phyloP scores from a whole-genome alignment of 805 yeast genomes.

The Suhomyces prunicola region DNA sequence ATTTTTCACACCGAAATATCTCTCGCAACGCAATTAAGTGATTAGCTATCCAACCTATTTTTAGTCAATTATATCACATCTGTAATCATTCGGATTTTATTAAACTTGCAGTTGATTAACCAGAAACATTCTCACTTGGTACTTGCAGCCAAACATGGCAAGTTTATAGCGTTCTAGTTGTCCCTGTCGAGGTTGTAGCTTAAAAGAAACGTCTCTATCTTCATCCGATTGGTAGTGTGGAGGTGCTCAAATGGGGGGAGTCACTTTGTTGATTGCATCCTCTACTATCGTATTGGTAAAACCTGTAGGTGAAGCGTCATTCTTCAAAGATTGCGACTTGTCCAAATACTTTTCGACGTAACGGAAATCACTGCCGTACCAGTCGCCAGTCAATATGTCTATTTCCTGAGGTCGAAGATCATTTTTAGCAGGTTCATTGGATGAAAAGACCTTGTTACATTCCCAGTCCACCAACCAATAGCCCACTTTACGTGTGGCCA shows the following conservation, averaged over 20 bases:
- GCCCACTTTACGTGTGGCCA: constrained; percentile 37
- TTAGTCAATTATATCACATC: no score
- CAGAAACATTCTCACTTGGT: no score
- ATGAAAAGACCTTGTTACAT: constrained; percentile 15
- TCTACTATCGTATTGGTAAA: constrained; percentile 34
- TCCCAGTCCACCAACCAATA: constrained; percentile 47
- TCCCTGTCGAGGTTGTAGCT: no score
- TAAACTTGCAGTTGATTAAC: no score
- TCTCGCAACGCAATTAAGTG: no score
- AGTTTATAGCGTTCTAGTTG: no score
- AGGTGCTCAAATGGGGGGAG: constrained; percentile 33
- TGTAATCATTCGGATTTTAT: no score
- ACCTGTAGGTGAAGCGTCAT: constrained; percentile 29
- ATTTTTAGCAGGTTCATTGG: background rate
- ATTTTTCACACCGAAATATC: no score
- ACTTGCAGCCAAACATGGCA: no score
- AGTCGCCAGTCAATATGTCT: constrained; percentile 38
- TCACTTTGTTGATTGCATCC: constrained; percentile 31
- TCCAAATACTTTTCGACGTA: constrained; percentile 28
- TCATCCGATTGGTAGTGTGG: no score
- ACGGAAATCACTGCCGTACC: constrained; percentile 43
- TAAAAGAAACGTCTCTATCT: no score
- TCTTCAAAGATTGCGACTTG: constrained; percentile 15
- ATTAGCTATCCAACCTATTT: no score
- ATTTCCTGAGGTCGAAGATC: constrained; percentile 21